Evolutionary conservation across 441 rosid genomes (phyloP), one percentile per base, ranked within the genome.

Genomic region (Eruca vesicaria): DNA sequence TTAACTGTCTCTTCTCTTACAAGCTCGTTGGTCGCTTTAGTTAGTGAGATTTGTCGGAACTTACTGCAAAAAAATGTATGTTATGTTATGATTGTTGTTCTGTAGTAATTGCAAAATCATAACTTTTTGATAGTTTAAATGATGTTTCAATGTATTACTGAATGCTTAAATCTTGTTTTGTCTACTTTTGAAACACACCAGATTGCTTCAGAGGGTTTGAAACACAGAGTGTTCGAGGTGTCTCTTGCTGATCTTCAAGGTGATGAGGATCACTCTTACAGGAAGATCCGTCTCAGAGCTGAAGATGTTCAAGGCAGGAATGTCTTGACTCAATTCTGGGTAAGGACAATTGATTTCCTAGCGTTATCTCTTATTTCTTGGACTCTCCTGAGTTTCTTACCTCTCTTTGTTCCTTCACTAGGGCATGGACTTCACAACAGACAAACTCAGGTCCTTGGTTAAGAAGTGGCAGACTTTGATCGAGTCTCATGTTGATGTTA

Each of bases 151-250:
- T 60, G 12, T 21, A 8, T 18, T 0, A 11, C 0, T 20, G 7
- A 6, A 28, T 11, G 10, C 5, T 31, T 11, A 6, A 7, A 6
- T 7, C 5, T 23, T 33, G 20, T 72, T 38, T 7, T 56, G 33
- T 55, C 33, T 16, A n/a, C 2, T 50, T 50, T 50, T 0, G 1
- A 16, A 48, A 16, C 26, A 21, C 16, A 11, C 26, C 75, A 91
- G 97, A 89, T 91, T 83, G 97, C 92, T 18, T 91, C 94, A 7
- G 94, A 91, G 71, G 94, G 97, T 1, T 82, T 91, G 41, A 89
- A 87, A 70, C 72, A 75, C 72, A 75, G 94, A 75, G 92, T 91
- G 59, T 89, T 89, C 69, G 94, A 91, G 85, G 50, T 86, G 26
- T 90, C 96, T 0, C 83, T 88, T 3, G 91, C 91, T 59, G 96